phyloP scores from a whole-genome alignment of 108 stramenopile genomes.

The Nitzschia sp. region DNA sequence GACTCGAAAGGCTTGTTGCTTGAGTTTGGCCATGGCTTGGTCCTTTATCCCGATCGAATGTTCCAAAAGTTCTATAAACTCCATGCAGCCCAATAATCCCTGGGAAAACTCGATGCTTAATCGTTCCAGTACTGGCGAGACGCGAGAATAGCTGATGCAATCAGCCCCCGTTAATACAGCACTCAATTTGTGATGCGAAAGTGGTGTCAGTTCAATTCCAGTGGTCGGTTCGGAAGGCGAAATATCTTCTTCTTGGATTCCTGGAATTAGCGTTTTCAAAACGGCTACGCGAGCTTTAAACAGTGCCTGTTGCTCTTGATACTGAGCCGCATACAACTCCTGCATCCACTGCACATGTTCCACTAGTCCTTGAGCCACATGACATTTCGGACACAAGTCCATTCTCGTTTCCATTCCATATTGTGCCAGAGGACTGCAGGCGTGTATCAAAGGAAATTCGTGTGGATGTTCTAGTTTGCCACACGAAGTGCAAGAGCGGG shows the following conservation, averaged over 20 bases:
- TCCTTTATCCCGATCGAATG: slow-evolving; percentile 54
- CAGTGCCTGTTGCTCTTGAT: slow-evolving; percentile 60
- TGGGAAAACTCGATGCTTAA: slow-evolving; percentile 48
- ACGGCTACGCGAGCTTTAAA: slow-evolving; percentile 34
- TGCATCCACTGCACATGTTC: slow-evolving; percentile 60
- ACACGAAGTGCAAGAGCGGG: slow-evolving; percentile 45
- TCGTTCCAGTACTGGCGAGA: slow-evolving; percentile 46
- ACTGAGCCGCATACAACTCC: slow-evolving; percentile 55
- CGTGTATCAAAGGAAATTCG: slow-evolving; percentile 22
- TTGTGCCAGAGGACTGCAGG: slow-evolving; percentile 62
- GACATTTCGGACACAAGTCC: slow-evolving; percentile 69
- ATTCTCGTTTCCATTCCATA: slow-evolving; percentile 74
- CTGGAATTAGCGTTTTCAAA: slow-evolving; percentile 22
- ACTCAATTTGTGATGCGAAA: slow-evolving; percentile 22
- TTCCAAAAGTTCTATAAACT: slow-evolving; percentile 71
- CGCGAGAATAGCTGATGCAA: slow-evolving; percentile 27
- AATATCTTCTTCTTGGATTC: not conserved
- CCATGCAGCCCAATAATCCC: slow-evolving; percentile 52
- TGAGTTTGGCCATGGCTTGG: slow-evolving; percentile 55
- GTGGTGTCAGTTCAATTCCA: slow-evolving; percentile 8
- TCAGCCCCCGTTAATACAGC: slow-evolving; percentile 31
- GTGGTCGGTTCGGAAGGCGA: slow-evolving; percentile 4
- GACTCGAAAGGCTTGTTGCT: slow-evolving; percentile 87
- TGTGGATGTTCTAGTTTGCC: slow-evolving; percentile 33
- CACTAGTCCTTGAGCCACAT: slow-evolving; percentile 67